Evolutionary conservation across 2,329 filamentous ascomycete genomes (phyloP), one percentile per base, ranked within the genome.

Genomic region (Apiospora malaysiana): DNA sequence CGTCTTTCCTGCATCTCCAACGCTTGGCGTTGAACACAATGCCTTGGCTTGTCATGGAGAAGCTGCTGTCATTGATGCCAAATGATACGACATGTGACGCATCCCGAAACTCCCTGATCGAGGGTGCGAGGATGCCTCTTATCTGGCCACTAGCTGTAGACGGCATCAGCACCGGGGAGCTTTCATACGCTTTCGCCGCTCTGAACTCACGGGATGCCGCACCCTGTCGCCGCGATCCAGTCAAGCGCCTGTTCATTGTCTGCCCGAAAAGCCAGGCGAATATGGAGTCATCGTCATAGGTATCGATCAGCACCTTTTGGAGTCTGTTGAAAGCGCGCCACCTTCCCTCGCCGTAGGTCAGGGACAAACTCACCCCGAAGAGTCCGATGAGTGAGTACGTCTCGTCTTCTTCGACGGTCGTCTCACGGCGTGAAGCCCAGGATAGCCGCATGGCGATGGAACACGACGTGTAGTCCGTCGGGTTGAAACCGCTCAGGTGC

Each of bases 301-400:
- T 66, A 0, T 40, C 70, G 16, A 73, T 71, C 32, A 80, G 76
- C 66, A 78, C 77, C 21, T 77, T 72, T 65, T 78, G 77, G 7
- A 79, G 74, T 25, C 77, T 68, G 27, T 72, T 69, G 66, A 77
- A 78, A 10, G 77, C 76, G 3, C 10, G 9, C 49, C 23, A 27
- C 49, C 49, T n/a, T 25, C 77, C 77, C 67, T 80, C 77, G n/a
- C 78, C 77, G 49, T 79, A 80, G 9, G 79, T 73, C 14, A 80
- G 69, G 2, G 79, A 75, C 69, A 80, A 74, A 45, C 75, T 76
- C 16, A 79, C 69, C 23, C 70, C 72, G 32, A 79, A 78, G 4
- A 78, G 67, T 0, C 77, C 78, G 14, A 80, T 63, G 2, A 80
- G 66, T 40, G 73, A 77, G 66, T 79, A 79, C 0, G 76, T 75